Evolutionary conservation across 148 eudicot species (phyloP), one percentile per base, ranked within the genome.

Genomic region (Dysphania ambrosioides): DNA sequence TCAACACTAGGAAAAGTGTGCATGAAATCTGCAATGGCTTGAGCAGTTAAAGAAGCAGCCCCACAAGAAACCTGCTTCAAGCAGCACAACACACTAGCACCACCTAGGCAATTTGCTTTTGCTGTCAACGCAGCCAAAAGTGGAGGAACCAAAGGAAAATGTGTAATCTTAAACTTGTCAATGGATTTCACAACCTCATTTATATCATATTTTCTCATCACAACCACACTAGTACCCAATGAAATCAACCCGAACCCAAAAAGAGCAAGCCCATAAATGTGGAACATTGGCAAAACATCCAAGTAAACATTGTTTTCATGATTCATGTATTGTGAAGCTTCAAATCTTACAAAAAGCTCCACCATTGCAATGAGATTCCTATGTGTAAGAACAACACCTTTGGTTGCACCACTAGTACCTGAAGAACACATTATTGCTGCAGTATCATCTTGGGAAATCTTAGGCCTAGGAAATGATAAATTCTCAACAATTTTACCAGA

Each of bases 1-100:
- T 95, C 98, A 55, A 95, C 92, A 77, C 77, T 82, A 35, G 96
- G 92, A 60, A 95, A 79, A 66, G 76, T 68, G 8, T 70, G 79
- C 35, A 85, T 53, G 38, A 95, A 92, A 19, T 91, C 97, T 18
- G 81, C 86, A 6, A 95, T 90, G 76, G 42, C 47, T 75, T 83
- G 82, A 71, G 67, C 66, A 53, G 64, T 88, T 64, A 85, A 29
- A 40, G 96, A 76, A 42, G 97, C 96, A n/a, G 98, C 98, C 36
- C 98, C 98, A 82, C 89, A 85, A 5, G 96, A 95, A 72, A 95
- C 92, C 86, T 95, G 98, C 70, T 87, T 95, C 80, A 95, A 81
- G 79, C 92, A 88, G 80, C 79, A 76, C 35, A 89, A 79, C 26
- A 77, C 63, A 29, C 74, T 41, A 4, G 5, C 55, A 68, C 68